phyloP scores from a whole-genome alignment of 164 flowering plant genomes.

The Berberis thunbergii region DNA sequence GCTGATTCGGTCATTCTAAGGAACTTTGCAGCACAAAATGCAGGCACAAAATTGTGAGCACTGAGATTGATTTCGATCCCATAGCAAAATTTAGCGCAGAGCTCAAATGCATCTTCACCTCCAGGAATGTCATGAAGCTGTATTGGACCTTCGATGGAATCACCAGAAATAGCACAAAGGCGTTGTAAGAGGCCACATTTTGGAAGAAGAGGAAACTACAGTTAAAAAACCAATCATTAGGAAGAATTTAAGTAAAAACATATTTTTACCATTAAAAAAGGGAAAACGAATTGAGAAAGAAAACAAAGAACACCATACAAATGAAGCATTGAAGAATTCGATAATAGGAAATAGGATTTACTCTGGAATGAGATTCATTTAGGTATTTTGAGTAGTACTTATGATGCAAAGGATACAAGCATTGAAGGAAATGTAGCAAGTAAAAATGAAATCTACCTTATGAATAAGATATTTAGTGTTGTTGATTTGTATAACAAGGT shows the following conservation, averaged over 20 bases:
- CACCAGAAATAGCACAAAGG: conserved; percentile 34
- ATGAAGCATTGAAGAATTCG: no score
- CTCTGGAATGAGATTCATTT: neutral
- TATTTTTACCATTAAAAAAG: no score
- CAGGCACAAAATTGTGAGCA: conserved; percentile 62
- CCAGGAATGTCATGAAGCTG: conserved; percentile 83
- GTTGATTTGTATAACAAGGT: conserved; percentile 56
- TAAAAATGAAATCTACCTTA: conserved; percentile 38
- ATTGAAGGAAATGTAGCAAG: neutral
- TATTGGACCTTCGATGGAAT: conserved; percentile 20
- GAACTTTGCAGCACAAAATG: conserved; percentile 75
- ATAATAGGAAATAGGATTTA: no score
- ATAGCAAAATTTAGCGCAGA: conserved; percentile 87
- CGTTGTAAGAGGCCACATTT: conserved; percentile 71
- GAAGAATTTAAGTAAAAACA: neutral
- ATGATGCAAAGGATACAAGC: neutral
- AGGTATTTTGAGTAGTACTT: neutral
- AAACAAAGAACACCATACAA: neutral
- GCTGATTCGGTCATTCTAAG: conserved; percentile 71
- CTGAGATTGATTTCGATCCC: conserved; percentile 68
- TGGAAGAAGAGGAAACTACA: conserved; percentile 67
- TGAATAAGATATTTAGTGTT: conserved; percentile 60
- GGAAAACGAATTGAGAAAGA: neutral
- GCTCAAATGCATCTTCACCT: conserved; percentile 81
- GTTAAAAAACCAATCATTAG: conserved; percentile 5